These are phyloP conservation scores for Apiotrichum mycotoxinovorans DNA, from an alignment of 1,284 basidiomycete species.

Conservation along the genomic window DNA sequence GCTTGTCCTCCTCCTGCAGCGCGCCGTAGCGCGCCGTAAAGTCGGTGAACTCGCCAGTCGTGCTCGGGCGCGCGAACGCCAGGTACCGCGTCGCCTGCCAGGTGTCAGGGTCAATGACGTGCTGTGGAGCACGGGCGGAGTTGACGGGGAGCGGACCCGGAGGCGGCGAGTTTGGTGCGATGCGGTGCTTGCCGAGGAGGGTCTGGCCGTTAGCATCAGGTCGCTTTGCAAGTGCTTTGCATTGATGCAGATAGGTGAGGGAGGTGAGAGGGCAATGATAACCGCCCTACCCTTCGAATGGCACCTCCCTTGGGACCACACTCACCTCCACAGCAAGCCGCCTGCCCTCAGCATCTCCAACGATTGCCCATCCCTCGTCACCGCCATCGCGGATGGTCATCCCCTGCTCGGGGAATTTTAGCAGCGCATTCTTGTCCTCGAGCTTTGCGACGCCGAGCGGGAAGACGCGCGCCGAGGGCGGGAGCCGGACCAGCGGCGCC, in stretches of 20 bases:
- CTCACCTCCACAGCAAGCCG: slow-evolving; percentile 62
- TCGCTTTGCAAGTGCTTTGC: neutral
- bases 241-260: neutral
- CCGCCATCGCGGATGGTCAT: slow-evolving; percentile 59
- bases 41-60: slow-evolving; percentile 77
- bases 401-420: slow-evolving; percentile 54
- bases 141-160: slow-evolving; percentile 69
- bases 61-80: slow-evolving; percentile 66
- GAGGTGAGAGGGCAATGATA: too few relatives aligned
- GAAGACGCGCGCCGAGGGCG: slow-evolving; percentile 30
- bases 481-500: slow-evolving; percentile 37
- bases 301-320: neutral
- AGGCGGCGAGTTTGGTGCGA: slow-evolving; percentile 59
- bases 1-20: slow-evolving; percentile 72
- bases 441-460: slow-evolving; percentile 33
- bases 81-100: slow-evolving; percentile 59
- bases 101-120: slow-evolving; percentile 10
- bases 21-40: slow-evolving; percentile 86
- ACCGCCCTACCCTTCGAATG: too few relatives aligned
- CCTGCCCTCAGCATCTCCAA: slow-evolving; percentile 57
- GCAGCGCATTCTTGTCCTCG: slow-evolving; percentile 23
- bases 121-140: slow-evolving; percentile 17
- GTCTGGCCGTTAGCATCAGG: slow-evolving; percentile 53
- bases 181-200: slow-evolving; percentile 64
- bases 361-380: slow-evolving; percentile 64